Base-by-base conservation (phyloP, 2,329 filamentous ascomycete genomes). In the Aureobasidium sp. region DNA sequence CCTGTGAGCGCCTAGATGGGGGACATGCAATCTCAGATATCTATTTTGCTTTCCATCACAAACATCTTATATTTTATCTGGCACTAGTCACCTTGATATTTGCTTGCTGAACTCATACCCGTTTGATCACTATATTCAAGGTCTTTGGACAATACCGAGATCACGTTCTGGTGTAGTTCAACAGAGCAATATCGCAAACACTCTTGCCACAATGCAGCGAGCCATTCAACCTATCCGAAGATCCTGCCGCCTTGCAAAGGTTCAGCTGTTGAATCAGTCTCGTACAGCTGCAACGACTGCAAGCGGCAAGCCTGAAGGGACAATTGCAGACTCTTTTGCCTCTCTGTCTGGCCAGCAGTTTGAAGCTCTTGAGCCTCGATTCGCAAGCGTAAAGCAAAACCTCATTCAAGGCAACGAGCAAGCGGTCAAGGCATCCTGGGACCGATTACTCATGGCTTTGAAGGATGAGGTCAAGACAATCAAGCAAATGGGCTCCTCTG, bases 251-350 rank as follows among this genome's bases (percentile, higher is more conserved):
- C 11, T 35, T 10, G 19, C 21, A 12, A 52, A 52, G 25, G 35
- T 51, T 7, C 35, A 19, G 4, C 17, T 19, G 22, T 34, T 21
- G n/a, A 52, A 41, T 22, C 48, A 42, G 24, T 16, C 42, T 10
- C 48, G 48, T n/a, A 54, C 56, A 35, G 62, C 63, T 16, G 60
- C 60, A 30, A 57, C 64, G 11, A 39, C 58, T 19, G 12, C 57
- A 27, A 44, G 57, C 3, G 70, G 71, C 45, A 76, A 73, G 57
- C 67, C 71, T 39, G 71, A 70, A 24, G 74, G 74, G 37, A 73
- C 76, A 42, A 77, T 77, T 21, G 75, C 73, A 2, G 73, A 75
- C 60, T 73, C 74, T 0, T 77, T 77, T 55, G 73, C 68, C 5
- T 75, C 72, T 3, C 68, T 77, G 2, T 75, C 72, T 1, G 74